Conservation (phyloP, 192 early-diverging fungal genomes). For the Glomus cerebriforme region DNA sequence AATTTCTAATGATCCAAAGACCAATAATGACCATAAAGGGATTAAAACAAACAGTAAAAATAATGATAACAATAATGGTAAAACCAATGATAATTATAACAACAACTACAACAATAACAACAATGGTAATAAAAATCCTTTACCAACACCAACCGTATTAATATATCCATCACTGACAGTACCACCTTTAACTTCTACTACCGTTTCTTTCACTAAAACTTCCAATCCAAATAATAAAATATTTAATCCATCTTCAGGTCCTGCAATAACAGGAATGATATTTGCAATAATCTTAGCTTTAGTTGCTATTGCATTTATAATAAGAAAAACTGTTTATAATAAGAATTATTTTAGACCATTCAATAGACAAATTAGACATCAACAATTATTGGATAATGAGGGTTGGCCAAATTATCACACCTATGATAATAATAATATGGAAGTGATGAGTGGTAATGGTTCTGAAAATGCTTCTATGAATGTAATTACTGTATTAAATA, state of each 20-base stretch:
- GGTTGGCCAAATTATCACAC: neutral
- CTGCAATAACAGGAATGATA: neutral
- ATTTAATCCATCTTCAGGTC: neutral
- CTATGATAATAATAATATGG: neutral
- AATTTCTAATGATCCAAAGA: neutral
- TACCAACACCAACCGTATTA: neutral
- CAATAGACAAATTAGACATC: neutral
- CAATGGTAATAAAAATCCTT: too few species aligned
- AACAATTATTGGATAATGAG: neutral
- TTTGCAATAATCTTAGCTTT: neutral
- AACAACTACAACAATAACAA: too few species aligned
- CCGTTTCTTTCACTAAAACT: neutral
- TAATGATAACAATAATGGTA: too few species aligned
- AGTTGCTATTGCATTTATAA: neutral
- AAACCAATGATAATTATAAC: too few species aligned
- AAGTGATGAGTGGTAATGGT: neutral
- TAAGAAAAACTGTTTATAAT: neutral
- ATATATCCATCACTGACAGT: neutral
- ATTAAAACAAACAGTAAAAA: too few species aligned
- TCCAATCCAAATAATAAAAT: neutral
- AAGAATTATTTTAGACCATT: neutral
- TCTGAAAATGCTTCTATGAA: neutral
- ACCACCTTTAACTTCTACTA: neutral
- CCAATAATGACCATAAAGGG: neutral
- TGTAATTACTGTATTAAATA: neutral